Base-by-base conservation (phyloP, 345 rosid species). In the Ricinus communis region DNA sequence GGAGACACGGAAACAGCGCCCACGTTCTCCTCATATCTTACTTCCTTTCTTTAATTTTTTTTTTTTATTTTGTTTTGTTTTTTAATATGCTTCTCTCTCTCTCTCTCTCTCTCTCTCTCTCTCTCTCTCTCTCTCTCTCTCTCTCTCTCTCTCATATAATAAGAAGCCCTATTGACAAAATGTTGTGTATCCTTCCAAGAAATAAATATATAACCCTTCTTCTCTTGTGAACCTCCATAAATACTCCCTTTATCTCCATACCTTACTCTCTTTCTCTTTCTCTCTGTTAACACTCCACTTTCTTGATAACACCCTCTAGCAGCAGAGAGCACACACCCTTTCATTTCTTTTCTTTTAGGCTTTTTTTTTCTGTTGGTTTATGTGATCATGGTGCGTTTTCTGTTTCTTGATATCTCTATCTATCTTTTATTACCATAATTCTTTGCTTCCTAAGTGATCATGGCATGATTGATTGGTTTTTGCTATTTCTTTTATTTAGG, bases 1-100 rank as follows among this genome's bases (percentile, higher is more conserved):
- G 88, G 89, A 86, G 96, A 90, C 96, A 88, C 82, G 78, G 89
- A 82, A 89, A 88, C 98, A 86, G 80, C 83, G 58, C 88, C 90
- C 97, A 90, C 95, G 96, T 93, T 93, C 94, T 76, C 76, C 78
- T 81, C 87, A 69, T 77, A 76, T 78, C 79, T 71, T 70, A 71
- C 80, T 49, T 0, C 14, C 4, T 31, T 8, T 31, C 18, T 59
- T 22, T 31, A 9, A 31, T 60, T 33, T 33, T 18, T 19, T 22
- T 33, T 33, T 47, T 65, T 53, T 68, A 38, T 38, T 4, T 4
- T 38, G 9, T 9, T 4, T 38, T 4, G 43, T 38, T 38, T 38
- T 38, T 4, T 38, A 65, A 66, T 49, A n/a, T n/a, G n/a, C n/a
- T n/a, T n/a, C n/a, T n/a, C n/a, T n/a, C n/a, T n/a, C n/a, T n/a